Evolutionary conservation across 768 basidiomycete species (phyloP), one percentile per base, ranked within the genome.

Genomic region (Chalciporus piperatus): DNA sequence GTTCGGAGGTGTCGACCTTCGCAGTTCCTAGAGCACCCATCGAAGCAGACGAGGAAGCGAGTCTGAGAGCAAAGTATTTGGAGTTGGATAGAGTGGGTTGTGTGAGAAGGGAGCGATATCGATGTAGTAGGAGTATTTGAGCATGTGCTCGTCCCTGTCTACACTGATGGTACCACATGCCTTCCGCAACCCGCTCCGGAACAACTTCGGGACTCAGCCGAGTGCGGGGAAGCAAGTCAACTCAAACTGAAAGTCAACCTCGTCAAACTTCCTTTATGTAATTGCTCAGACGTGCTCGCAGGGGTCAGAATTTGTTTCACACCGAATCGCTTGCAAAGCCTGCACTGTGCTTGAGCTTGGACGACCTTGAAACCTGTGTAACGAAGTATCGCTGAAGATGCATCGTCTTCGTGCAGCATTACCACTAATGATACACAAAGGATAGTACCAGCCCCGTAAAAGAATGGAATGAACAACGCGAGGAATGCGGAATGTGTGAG

Each of bases 1-100:
- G 76, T 45, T 79, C 70, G 3, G 82, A 74, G 4, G 90, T 91
- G 66, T 85, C 61, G 23, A 90, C 80, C 3, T 72, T 81, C 41
- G 63, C 69, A 44, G 70, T 67, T 41, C 58, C 66, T 39, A 60
- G 52, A 6, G 59, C 69, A 17, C 70, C 75, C 76, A 79, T 78
- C 3, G 59, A 55, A 20, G 64, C 35, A 32, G 52, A 46, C 12
- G 58, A 60, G 13, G 59, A 56, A 3, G 39, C 41, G 1, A 58
- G 58, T 53, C 48, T 58, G 3, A 13, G 20, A 8, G 11, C 37
- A 49, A 37, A 33, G 41, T 48, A 6, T 20, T 48, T 54, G 6
- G 37, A 51, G 30, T 22, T 22, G 37, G 32, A 30, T 1, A 9
- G 32, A 27, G 54, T 6, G 17, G 52, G 33, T 41, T 47, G 35